Conservation (phyloP, 192 early-diverging fungal species). For the Podila minutissima region DNA sequence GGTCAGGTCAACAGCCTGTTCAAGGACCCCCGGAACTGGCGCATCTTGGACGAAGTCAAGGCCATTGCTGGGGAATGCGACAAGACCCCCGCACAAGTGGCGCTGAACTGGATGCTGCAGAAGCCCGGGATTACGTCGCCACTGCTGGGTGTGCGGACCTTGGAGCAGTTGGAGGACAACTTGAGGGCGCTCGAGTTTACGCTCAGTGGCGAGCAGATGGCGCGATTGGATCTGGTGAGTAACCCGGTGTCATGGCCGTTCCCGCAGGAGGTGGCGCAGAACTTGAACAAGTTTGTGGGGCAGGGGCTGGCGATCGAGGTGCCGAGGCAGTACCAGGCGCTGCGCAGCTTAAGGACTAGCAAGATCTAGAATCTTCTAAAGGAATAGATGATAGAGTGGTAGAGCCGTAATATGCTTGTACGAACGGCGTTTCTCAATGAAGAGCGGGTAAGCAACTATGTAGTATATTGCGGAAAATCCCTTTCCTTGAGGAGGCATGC, state of each 20-base stretch:
- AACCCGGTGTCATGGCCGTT: constrained; percentile 41
- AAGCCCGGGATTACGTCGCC: constrained; percentile 54
- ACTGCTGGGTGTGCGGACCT: constrained; percentile 42
- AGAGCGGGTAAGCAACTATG: too few species aligned
- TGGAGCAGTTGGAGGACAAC: constrained; percentile 47
- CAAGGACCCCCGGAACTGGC: constrained; percentile 47
- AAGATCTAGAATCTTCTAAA: too few species aligned
- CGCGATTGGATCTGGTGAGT: constrained; percentile 40
- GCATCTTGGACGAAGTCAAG: constrained; percentile 53
- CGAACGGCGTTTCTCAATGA: too few species aligned
- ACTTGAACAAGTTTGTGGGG: constrained; percentile 21
- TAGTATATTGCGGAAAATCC: too few species aligned
- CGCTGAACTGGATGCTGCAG: constrained; percentile 56
- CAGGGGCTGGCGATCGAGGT: constrained; percentile 29
- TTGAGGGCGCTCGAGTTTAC: constrained; percentile 50
- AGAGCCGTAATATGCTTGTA: too few species aligned
- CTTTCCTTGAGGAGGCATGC: too few species aligned
- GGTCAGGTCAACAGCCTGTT: constrained; percentile 7
- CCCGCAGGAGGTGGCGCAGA: constrained; percentile 24
- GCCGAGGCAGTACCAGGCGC: constrained; percentile 12
- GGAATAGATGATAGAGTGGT: too few species aligned
- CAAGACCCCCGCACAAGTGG: constrained; percentile 58
- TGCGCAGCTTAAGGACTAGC: not conserved
- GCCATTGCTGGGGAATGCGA: constrained; percentile 54
- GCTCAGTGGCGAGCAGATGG: constrained; percentile 43